phyloP scores from a whole-genome alignment of 139 green algal genomes.

The Ettlia oleoabundans region DNA sequence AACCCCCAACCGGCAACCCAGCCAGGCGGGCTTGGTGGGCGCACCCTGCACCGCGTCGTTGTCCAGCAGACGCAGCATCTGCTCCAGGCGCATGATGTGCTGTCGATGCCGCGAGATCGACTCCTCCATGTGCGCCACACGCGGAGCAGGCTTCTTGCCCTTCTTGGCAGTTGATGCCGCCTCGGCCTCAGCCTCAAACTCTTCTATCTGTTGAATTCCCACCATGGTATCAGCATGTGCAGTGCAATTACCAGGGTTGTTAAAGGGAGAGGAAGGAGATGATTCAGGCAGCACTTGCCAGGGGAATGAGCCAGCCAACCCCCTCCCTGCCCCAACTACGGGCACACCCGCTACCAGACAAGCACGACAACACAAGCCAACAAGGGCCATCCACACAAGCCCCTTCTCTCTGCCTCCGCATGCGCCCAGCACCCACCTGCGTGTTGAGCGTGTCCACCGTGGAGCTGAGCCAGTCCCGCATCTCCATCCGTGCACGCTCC shows the following conservation, averaged over 20 bases:
- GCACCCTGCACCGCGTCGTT: constrained; percentile 79
- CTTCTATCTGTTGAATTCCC: constrained; percentile 75
- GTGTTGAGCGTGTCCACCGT: constrained; percentile 80
- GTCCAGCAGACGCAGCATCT: constrained; percentile 94
- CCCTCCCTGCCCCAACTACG: no score
- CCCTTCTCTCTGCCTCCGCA: not conserved
- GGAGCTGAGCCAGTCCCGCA: constrained; percentile 92
- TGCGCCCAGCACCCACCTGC: constrained; percentile 49
- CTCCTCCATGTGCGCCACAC: constrained; percentile 74
- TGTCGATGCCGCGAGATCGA: constrained; percentile 74
- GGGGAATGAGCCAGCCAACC: no score
- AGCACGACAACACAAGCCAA: no score
- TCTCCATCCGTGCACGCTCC: constrained; percentile 83
- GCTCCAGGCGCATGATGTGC: constrained; percentile 81
- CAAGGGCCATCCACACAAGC: not conserved
- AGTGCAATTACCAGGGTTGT: no score
- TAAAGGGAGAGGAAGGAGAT: no score
- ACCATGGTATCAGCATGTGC: not conserved
- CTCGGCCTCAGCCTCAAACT: constrained; percentile 95
- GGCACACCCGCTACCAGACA: no score
- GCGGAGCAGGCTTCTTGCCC: constrained; percentile 66
- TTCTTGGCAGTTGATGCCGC: constrained; percentile 74
- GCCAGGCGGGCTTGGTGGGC: not conserved
- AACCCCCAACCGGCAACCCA: no score
- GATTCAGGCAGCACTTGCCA: no score